Evolutionary conservation across 352 stramenopile genomes (phyloP).

Genomic region (Phytophthora hibernalis): DNA sequence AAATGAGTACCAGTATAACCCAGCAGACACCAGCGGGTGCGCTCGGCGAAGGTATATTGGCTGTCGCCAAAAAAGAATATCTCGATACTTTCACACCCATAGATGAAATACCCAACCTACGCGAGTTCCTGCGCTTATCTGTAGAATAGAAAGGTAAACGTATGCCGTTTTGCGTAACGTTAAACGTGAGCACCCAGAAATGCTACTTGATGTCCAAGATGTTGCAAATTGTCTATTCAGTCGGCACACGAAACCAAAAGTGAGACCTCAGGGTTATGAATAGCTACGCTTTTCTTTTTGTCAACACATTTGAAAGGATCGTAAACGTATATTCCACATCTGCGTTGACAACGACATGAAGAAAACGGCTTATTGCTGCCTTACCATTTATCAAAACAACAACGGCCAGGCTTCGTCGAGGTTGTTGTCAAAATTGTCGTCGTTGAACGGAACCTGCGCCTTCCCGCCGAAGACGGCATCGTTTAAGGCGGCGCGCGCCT

Average conservation of each 20-base stretch:
- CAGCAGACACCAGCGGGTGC: conserved; percentile 57
- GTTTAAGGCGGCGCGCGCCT: conserved; percentile 11
- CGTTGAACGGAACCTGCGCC: conserved; percentile 29
- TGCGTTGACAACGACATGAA: too few species aligned
- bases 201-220: too few species aligned
- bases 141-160: conserved; percentile 21
- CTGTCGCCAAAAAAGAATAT: conserved; percentile 76
- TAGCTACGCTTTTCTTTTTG: too few species aligned
- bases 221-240: too few species aligned
- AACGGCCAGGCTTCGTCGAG: conserved; percentile 8
- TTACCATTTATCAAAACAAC: too few species aligned
- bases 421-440: conserved; percentile 25
- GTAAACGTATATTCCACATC: too few species aligned
- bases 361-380: background rate
- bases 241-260: too few species aligned
- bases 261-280: too few species aligned
- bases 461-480: too few species aligned
- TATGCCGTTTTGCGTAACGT: background rate
- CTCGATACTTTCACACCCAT: conserved; percentile 70
- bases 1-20: conserved; percentile 81
- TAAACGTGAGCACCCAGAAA: too few species aligned
- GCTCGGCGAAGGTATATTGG: conserved; percentile 85
- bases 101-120: conserved; percentile 69
- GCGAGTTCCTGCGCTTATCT: conserved; percentile 70
- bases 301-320: too few species aligned